Percentiles rank a stretch among this genome's conserved stretches.
Conservation (phyloP, 495 filamentous ascomycete species). For the Neurospora discreta region DNA sequence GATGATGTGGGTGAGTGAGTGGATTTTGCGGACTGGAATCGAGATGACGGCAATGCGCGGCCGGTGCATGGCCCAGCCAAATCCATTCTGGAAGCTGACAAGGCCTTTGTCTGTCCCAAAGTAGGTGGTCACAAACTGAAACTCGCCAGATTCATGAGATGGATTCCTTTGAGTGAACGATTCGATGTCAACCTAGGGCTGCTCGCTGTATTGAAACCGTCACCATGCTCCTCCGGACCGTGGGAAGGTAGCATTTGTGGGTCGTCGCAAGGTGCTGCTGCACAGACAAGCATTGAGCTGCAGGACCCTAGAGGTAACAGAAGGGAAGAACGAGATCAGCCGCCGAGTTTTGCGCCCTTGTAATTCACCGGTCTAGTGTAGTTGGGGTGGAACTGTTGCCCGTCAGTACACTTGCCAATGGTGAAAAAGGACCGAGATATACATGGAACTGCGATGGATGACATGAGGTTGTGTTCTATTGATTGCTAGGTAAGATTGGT, state of each 20-base stretch:
- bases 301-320: not conserved
- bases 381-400: not conserved
- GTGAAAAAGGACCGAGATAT: not conserved
- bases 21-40: not conserved
- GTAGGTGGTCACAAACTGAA: not conserved
- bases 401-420: not conserved
- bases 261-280: not conserved
- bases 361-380: not conserved
- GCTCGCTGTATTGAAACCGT: not conserved
- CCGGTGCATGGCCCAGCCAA: not conserved
- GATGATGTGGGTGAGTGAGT: not conserved
- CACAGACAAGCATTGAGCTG: not conserved
- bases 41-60: not conserved
- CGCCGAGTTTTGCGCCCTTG: not conserved
- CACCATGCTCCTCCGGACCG: not conserved
- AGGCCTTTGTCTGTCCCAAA: not conserved
- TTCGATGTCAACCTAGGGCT: not conserved
- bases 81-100: not conserved
- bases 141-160: not conserved
- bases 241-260: not conserved
- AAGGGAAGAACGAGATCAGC: not conserved
- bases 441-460: not conserved
- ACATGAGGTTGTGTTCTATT: not conserved
- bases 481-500: not conserved
- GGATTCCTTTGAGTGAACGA: not conserved